Percentiles rank a stretch among this genome's conserved stretches.
Evolutionary conservation across 106 monocot species (phyloP).

Genomic region (Iris macrosiphon): DNA sequence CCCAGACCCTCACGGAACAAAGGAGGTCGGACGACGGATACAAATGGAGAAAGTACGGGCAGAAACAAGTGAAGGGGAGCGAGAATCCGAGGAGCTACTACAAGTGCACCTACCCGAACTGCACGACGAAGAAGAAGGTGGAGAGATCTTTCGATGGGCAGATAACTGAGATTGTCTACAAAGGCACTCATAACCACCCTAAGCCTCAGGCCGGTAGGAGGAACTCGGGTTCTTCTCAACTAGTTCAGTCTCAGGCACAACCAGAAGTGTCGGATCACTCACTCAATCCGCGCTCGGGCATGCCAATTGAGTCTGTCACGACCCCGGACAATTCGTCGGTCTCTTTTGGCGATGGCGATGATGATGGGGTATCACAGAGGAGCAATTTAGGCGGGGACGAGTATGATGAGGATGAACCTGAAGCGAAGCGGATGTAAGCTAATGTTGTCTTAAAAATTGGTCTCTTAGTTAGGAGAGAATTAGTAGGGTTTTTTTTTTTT

Average conservation of each 20-base stretch:
- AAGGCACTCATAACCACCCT: conserved; percentile 44
- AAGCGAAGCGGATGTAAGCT: conserved; percentile 54
- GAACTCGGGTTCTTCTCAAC: conserved; percentile 19
- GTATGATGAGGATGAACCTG: conserved; percentile 34
- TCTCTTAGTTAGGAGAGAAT: no score
- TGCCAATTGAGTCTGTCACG: conserved; percentile 15
- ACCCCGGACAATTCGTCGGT: conserved; percentile 49
- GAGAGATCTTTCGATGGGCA: conserved; percentile 37
- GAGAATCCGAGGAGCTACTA: conserved; percentile 54
- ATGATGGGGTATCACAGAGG: conserved; percentile 24
- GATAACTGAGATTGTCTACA: conserved; percentile 57
- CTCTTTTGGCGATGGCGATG: conserved; percentile 43
- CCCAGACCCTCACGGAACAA: conserved; percentile 8
- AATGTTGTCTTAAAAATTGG: no score
- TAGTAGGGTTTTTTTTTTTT: no score
- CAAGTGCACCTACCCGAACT: conserved; percentile 46
- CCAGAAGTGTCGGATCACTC: conserved; percentile 24
- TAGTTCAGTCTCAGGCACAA: conserved; percentile 1
- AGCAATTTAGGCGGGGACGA: conserved; percentile 10
- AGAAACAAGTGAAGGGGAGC: conserved; percentile 54
- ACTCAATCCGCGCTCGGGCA: conserved; percentile 3
- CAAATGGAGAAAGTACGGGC: conserved; percentile 61
- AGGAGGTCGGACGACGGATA: conserved; percentile 44
- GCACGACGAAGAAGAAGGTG: conserved; percentile 46
- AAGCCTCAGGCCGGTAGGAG: conserved; percentile 37